phyloP scores from a whole-genome alignment of 1,284 basidiomycete species.

The Rhodotorula sp. region DNA sequence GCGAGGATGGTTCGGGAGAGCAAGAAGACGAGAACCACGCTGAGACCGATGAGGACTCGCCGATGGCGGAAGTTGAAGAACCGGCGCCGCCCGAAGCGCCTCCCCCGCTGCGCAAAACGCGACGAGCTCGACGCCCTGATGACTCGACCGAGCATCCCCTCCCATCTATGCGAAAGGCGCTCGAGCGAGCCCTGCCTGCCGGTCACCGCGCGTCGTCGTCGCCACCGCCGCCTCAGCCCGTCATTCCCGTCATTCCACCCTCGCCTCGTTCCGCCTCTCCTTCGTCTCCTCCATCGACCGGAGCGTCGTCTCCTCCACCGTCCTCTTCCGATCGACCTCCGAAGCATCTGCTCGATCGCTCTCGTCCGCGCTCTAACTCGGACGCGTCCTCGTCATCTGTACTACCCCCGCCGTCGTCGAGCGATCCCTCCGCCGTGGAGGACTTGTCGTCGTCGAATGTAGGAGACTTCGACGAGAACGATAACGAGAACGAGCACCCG shows the following conservation, averaged over 20 bases:
- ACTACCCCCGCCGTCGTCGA: neutral
- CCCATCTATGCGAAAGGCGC: constrained; percentile 3
- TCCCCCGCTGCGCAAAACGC: neutral
- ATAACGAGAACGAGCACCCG: constrained; percentile 4
- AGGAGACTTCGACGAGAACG: constrained; percentile 7
- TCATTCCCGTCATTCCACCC: neutral
- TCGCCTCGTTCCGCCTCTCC: neutral
- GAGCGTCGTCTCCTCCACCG: neutral
- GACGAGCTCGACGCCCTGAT: neutral
- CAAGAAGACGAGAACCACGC: neutral
- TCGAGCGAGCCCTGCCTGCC: neutral
- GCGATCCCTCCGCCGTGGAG: neutral
- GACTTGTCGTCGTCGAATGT: neutral
- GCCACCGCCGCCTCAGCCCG: neutral
- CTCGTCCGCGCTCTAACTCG: neutral
- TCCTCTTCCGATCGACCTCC: neutral
- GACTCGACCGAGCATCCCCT: neutral
- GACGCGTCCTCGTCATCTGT: neutral
- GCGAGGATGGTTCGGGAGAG: neutral
- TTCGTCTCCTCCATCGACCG: neutral
- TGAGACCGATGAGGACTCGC: neutral
- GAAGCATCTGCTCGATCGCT: constrained; percentile 10
- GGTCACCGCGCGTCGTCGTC: neutral
- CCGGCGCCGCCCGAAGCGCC: neutral
- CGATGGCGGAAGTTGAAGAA: neutral